These are phyloP conservation scores for Capsella bursapastoris DNA, from an alignment of 345 rosid species.

Conservation along the genomic window DNA sequence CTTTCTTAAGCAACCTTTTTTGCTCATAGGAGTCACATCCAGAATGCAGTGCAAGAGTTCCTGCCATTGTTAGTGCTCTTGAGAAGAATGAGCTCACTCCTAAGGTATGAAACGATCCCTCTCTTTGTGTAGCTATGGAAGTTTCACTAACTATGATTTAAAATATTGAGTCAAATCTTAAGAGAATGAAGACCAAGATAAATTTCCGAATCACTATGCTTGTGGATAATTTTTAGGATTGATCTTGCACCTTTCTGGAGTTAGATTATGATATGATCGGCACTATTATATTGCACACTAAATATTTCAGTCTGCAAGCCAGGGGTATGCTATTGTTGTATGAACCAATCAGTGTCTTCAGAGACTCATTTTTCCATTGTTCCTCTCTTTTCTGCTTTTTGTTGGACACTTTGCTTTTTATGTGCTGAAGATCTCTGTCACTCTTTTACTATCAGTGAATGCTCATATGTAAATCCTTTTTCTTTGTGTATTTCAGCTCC, in stretches of 20 bases:
- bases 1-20: constrained; percentile 2
- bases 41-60: constrained; percentile 90
- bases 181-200: background rate
- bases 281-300: background rate
- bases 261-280: background rate
- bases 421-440: constrained; percentile 4
- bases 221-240: constrained; percentile 19
- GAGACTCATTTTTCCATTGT: background rate
- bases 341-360: background rate
- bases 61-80: constrained; percentile 81
- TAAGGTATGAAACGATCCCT: constrained; percentile 50
- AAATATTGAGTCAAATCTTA: background rate
- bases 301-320: background rate
- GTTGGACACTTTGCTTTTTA: background rate
- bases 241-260: constrained; percentile 4
- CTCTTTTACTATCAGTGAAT: background rate
- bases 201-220: background rate
- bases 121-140: background rate
- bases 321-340: background rate
- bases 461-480: background rate
- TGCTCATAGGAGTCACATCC: constrained; percentile 81
- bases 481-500: constrained; percentile 57
- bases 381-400: background rate
- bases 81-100: constrained; percentile 76
- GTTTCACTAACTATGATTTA: background rate